A percentile compares a stretch with the other conserved stretches of the same genome.
phyloP scores from a whole-genome alignment of 2,329 filamentous ascomycete species.

The Phoma sp. region DNA sequence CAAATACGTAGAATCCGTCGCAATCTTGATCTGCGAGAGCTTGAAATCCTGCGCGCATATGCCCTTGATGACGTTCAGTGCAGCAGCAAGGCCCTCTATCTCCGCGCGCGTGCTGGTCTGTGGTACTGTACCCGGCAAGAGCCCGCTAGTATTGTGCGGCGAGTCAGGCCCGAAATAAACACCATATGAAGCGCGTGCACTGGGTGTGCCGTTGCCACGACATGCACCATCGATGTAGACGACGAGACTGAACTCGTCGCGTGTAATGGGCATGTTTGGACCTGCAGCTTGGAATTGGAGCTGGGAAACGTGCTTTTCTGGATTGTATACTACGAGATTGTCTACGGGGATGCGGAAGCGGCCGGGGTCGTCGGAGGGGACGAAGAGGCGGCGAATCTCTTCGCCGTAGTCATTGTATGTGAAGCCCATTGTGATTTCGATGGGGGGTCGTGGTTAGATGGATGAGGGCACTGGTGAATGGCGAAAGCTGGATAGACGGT shows the following conservation, averaged over 20 bases:
- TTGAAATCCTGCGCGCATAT: neutral
- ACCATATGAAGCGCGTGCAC: constrained; percentile 21
- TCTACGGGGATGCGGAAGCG: neutral
- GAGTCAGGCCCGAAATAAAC: constrained; percentile 22
- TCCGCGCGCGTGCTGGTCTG: neutral
- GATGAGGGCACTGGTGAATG: no score
- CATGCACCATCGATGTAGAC: constrained; percentile 35
- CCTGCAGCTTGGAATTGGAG: neutral
- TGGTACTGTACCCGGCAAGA: no score
- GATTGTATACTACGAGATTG: neutral
- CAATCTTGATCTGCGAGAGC: neutral
- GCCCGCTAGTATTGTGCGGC: neutral
- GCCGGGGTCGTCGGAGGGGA: neutral
- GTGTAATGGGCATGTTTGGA: neutral
- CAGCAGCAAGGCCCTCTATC: neutral
- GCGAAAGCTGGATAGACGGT: no score
- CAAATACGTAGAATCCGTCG: neutral
- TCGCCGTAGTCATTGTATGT: neutral
- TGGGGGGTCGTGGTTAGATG: no score
- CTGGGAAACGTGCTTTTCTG: neutral
- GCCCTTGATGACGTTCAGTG: no score
- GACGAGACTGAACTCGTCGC: constrained; percentile 13
- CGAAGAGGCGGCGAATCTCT: neutral
- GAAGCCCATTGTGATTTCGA: neutral
- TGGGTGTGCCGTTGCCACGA: constrained; percentile 24